Evolutionary conservation across 208 protist genomes (phyloP).

Genomic region (Angomonas ambiguus): DNA sequence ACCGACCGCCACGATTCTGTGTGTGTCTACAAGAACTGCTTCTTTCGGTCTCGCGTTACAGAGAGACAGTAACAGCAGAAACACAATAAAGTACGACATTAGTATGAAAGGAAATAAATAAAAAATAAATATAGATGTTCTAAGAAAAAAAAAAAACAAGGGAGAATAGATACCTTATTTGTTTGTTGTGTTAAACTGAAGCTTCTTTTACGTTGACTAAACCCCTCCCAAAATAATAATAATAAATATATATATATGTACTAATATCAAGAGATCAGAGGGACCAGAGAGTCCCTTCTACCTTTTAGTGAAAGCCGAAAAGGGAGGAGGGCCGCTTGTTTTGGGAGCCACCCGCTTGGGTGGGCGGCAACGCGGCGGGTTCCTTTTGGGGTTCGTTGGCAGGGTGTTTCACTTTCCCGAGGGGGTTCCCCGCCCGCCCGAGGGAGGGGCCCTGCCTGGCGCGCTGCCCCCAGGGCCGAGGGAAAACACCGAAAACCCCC

Average conservation of each 20-base stretch:
- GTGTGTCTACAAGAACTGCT: constrained; percentile 1
- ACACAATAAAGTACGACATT: neutral
- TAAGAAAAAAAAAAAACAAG: constrained; percentile 7
- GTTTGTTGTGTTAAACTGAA: too few relatives aligned
- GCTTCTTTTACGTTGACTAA: too few relatives aligned
- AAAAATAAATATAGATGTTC: constrained; percentile 8
- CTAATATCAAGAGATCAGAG: constrained; percentile 1
- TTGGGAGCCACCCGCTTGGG: too few relatives aligned
- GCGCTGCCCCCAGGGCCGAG: neutral
- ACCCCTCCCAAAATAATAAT: constrained; percentile 8
- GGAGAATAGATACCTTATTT: neutral
- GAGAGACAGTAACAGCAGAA: neutral
- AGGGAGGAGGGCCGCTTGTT: too few relatives aligned
- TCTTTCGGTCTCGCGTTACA: neutral
- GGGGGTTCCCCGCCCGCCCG: neutral
- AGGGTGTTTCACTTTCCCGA: neutral
- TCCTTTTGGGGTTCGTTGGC: neutral
- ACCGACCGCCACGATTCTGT: constrained; percentile 43
- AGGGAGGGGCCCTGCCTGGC: neutral
- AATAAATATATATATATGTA: neutral
- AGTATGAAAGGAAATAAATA: constrained; percentile 10
- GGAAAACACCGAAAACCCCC: neutral
- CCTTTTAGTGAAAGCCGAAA: too few relatives aligned
- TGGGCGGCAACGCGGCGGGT: too few relatives aligned
- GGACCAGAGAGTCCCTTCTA: too few relatives aligned